Evolutionary conservation across 345 rosid genomes (phyloP).

Genomic region (Populus tremula): DNA sequence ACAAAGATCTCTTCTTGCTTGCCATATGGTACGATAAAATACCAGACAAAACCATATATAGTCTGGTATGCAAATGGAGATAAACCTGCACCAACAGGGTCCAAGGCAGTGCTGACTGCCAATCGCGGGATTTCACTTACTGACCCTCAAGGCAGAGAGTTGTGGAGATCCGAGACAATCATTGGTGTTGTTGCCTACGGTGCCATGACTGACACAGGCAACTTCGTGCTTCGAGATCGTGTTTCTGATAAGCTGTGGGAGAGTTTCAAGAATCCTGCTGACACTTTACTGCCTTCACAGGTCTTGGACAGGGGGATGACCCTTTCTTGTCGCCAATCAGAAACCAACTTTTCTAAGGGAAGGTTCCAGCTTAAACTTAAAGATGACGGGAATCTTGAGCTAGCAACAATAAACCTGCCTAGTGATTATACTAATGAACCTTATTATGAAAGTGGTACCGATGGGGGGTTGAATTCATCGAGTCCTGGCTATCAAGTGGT

Average conservation of each 20-base stretch:
- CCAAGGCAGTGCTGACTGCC: constrained; percentile 23
- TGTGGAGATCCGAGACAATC: constrained; percentile 21
- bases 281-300: constrained; percentile 41
- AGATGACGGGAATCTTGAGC: constrained; percentile 28
- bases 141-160: constrained; percentile 21
- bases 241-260: constrained; percentile 21
- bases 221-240: constrained; percentile 20
- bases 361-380: constrained; percentile 34
- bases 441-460: constrained; percentile 19
- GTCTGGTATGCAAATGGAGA: constrained; percentile 34
- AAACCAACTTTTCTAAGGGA: constrained; percentile 35
- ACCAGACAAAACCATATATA: constrained; percentile 17
- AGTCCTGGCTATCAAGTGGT: constrained; percentile 25
- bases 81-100: constrained; percentile 21
- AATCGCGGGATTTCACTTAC: constrained; percentile 18
- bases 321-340: constrained; percentile 25
- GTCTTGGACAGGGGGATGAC: neutral
- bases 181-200: constrained; percentile 14
- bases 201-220: constrained; percentile 26
- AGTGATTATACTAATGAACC: constrained; percentile 15
- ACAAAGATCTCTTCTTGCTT: constrained; percentile 24
- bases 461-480: neutral
- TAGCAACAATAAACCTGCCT: constrained; percentile 24
- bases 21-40: constrained; percentile 36
- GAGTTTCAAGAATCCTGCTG: constrained; percentile 34